Percentiles rank a stretch among this genome's conserved stretches.
Conservation (phyloP, 2,329 filamentous ascomycete species). For the Nemania bipapillata region DNA sequence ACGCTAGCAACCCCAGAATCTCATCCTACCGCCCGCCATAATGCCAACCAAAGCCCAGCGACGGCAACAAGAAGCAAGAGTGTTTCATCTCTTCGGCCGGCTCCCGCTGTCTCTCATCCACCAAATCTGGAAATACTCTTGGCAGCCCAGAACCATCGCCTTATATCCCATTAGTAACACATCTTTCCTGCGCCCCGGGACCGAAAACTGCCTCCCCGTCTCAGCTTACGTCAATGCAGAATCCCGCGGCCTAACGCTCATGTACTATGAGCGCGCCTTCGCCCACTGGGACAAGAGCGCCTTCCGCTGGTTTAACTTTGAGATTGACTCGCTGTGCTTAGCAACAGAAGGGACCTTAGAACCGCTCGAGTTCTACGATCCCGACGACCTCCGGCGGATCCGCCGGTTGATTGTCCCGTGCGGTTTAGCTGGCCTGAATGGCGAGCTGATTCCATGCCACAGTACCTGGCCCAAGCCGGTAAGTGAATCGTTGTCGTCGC, state of each 20-base stretch:
- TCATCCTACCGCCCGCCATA: background rate
- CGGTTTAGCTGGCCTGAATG: background rate
- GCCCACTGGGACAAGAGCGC: background rate
- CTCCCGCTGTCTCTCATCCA: constrained; percentile 19
- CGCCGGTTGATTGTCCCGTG: constrained; percentile 4
- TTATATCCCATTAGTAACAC: background rate
- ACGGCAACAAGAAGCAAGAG: background rate
- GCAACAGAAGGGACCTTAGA: background rate
- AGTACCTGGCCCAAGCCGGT: constrained; percentile 11
- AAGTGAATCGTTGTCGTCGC: constrained; percentile 11
- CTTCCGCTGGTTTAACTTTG: constrained; percentile 26
- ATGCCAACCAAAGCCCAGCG: background rate
- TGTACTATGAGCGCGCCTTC: constrained; percentile 21
- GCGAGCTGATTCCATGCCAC: background rate
- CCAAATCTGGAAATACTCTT: constrained; percentile 4
- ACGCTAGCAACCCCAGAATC: too few species aligned
- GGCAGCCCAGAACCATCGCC: constrained; percentile 14
- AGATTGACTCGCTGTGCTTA: constrained; percentile 17
- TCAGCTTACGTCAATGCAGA: constrained; percentile 24
- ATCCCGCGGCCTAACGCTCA: constrained; percentile 15
- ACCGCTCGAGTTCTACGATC: background rate
- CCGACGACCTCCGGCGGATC: background rate
- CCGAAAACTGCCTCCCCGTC: constrained; percentile 1
- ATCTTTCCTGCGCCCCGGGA: background rate
- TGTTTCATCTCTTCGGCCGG: constrained; percentile 15